A percentile compares a stretch with the other conserved stretches of the same genome.
These are phyloP conservation scores for Yamadazyma dushanensis DNA, from an alignment of 1,139 yeast species.

Conservation along the genomic window DNA sequence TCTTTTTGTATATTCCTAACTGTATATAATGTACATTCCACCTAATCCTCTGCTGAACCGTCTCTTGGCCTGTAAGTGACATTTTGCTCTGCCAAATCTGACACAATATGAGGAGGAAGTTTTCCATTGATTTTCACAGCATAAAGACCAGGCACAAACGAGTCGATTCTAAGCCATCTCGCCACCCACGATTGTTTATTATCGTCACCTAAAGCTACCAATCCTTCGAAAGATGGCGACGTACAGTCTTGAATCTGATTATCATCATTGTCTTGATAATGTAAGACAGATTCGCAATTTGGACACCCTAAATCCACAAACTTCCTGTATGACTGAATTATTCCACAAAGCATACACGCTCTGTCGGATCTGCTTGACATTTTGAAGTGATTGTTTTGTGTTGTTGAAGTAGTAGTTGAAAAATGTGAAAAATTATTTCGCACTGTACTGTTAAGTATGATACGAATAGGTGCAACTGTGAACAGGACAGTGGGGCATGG, in stretches of 20 bases:
- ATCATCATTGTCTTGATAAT: conserved; percentile 78
- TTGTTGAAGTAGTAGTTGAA: neutral
- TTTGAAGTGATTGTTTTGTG: neutral
- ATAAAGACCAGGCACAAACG: conserved; percentile 85
- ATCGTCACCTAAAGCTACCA: conserved; percentile 87
- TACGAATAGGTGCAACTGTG: no score
- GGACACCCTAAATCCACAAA: conserved; percentile 91
- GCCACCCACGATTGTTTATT: conserved; percentile 91
- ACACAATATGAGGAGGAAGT: conserved; percentile 81
- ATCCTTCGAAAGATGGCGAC: conserved; percentile 94
- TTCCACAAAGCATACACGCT: conserved; percentile 97
- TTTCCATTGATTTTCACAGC: conserved; percentile 94
- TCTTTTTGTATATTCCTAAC: neutral
- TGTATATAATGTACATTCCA: no score
- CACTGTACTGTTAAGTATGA: no score
- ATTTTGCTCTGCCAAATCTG: conserved; percentile 69
- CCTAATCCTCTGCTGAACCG: conserved; percentile 84
- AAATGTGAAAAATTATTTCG: neutral
- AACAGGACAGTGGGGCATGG: no score
- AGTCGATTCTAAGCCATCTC: conserved; percentile 90
- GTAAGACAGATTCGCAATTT: conserved; percentile 88
- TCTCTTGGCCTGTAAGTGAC: conserved; percentile 92
- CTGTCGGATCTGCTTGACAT: conserved; percentile 73
- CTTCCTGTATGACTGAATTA: conserved; percentile 73
- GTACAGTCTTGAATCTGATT: conserved; percentile 88